Base-by-base conservation (phyloP, 305 asterid genomes). In the Fraxinus paxiana region DNA sequence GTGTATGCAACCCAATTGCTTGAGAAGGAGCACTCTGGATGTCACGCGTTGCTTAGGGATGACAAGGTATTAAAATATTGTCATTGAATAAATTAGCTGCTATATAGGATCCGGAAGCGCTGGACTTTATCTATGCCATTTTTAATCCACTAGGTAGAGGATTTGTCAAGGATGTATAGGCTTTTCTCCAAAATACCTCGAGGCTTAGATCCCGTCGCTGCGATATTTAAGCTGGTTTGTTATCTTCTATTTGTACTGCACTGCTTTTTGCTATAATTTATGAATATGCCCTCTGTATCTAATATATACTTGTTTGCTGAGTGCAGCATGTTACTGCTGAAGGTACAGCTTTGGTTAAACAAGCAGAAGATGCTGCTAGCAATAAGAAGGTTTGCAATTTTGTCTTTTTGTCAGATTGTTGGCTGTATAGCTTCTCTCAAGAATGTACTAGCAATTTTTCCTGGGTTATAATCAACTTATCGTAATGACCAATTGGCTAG, bases 361-460 rank as follows among this genome's bases (percentile, higher is more conserved):
- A 92, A 85, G 99, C 99, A 34, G 98, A 96, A 90, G 99, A 96
- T 87, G 97, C 97, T 86, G 99, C 98, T 35, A 94, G 97, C 89
- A 92, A 82, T 84, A 92, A 92, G 89, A 95, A 95, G 97, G 98
- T 93, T 77, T 82, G 85, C 81, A 69, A 69, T 63, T 48, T 56
- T 78, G 38, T 54, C 3, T 30, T 17, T 43, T 31, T 33, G 1
- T 15, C 48, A 65, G 65, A 10, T 48, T 72, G 18, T 37, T 59
- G 8, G 17, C 12, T 65, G 63, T 61, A 48, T 75, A 17, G 59
- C 18, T 37, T 82, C 37, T 77, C 71, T 59, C 35, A 31, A 56
- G 48, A 61, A 7, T 12, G 73, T 26, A 26, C 38, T 26, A 65
- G 20, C 37, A 26, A 26, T 9, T 18, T 8, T 24, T 9, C 72